A percentile compares a stretch with the other conserved stretches of the same genome.
Conservation (phyloP, 176 grass and related monocot species). For the Lolium multiflorum region DNA sequence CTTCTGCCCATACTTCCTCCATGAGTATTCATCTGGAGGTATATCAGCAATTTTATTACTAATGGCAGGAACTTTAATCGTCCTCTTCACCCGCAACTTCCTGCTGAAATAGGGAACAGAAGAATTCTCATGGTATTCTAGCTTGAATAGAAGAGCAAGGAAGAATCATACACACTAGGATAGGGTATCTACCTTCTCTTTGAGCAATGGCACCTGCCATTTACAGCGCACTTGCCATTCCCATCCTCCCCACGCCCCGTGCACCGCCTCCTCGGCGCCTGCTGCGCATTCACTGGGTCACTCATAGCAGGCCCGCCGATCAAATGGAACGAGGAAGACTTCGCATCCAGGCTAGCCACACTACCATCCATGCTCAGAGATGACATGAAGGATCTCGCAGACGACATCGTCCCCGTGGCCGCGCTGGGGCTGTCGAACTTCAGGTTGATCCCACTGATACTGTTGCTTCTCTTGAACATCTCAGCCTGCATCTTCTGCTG, state of each 20-base stretch:
- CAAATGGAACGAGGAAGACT: slow-evolving; percentile 70
- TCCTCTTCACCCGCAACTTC: slow-evolving; percentile 89
- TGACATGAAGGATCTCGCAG: slow-evolving; percentile 61
- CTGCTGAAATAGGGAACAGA: slow-evolving; percentile 37
- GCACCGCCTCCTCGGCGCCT: slow-evolving; percentile 57
- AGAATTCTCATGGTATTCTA: slow-evolving; percentile 36
- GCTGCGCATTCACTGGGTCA: slow-evolving; percentile 49
- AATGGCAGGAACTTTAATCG: slow-evolving; percentile 93
- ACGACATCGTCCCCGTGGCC: slow-evolving; percentile 55
- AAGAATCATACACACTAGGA: slow-evolving; percentile 12
- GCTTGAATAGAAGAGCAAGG: slow-evolving; percentile 36
- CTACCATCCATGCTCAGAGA: slow-evolving; percentile 86
- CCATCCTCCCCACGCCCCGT: slow-evolving; percentile 67
- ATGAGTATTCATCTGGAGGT: slow-evolving; percentile 94
- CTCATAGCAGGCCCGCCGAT: slow-evolving; percentile 56
- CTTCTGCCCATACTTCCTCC: slow-evolving; percentile 99
- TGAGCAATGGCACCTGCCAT: slow-evolving; percentile 82
- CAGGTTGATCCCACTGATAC: slow-evolving; percentile 52
- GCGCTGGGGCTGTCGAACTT: slow-evolving; percentile 70
- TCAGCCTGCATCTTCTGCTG: slow-evolving; percentile 80
- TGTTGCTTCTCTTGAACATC: slow-evolving; percentile 75
- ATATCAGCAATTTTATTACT: slow-evolving; percentile 98
- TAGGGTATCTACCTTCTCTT: slow-evolving; percentile 72
- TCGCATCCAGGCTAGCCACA: slow-evolving; percentile 68
- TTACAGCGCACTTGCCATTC: slow-evolving; percentile 73